These are phyloP conservation scores for Tetrahymena malaccensis DNA, from an alignment of 73 alveolate genomes.

Conservation along the genomic window DNA sequence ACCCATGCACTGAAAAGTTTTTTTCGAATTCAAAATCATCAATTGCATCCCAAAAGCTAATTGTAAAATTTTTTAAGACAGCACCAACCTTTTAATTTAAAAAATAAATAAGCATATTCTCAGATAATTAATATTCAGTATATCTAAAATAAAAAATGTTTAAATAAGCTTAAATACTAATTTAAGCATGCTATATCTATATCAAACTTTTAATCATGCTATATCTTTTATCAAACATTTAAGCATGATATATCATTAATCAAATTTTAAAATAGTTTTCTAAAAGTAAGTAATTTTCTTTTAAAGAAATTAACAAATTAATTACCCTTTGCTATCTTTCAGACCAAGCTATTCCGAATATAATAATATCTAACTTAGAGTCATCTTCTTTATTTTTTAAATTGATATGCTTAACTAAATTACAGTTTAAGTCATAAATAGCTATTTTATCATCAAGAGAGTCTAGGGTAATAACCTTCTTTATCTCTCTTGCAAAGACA, in stretches of 20 bases:
- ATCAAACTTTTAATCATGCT: no score
- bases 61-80: slow-evolving; percentile 1
- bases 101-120: no score
- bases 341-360: slow-evolving; percentile 32
- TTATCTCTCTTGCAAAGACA: background rate
- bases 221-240: no score
- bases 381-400: background rate
- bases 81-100: slow-evolving; percentile 8
- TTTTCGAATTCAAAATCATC: slow-evolving; percentile 1
- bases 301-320: background rate
- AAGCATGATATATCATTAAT: no score
- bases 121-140: no score
- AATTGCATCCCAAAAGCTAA: slow-evolving; percentile 16
- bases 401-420: background rate
- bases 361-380: slow-evolving; percentile 3
- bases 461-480: background rate
- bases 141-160: no score
- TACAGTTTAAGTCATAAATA: background rate
- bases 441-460: background rate
- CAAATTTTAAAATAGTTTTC: no score
- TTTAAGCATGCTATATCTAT: background rate
- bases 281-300: background rate
- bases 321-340: slow-evolving; percentile 36
- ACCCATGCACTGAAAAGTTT: slow-evolving; percentile 13
- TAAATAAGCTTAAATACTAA: no score